Evolutionary conservation across 805 yeast genomes (phyloP).

Genomic region (Blastobotrys chiropterorum): DNA sequence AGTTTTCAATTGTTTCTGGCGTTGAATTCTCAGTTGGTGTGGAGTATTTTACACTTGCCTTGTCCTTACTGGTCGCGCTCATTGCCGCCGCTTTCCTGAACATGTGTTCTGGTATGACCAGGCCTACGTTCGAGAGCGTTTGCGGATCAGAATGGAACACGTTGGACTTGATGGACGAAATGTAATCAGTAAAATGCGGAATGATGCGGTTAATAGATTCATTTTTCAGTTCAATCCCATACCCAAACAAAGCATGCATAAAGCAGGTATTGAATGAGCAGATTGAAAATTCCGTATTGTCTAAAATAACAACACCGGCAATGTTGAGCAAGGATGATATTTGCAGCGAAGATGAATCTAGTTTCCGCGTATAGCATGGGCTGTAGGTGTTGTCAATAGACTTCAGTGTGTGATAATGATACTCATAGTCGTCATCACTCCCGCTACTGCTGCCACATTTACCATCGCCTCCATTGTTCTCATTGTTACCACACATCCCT

Average conservation of each 20-base stretch:
- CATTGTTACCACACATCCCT: conserved; percentile 5
- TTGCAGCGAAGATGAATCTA: conserved; percentile 34
- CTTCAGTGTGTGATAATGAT: background rate
- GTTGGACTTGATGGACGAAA: conserved; percentile 23
- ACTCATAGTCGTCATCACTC: background rate
- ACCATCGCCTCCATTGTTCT: background rate
- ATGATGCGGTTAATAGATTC: conserved; percentile 50
- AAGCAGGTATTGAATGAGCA: conserved; percentile 76
- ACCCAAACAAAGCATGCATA: conserved; percentile 73
- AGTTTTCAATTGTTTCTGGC: conserved; percentile 31
- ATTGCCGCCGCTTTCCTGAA: conserved; percentile 49
- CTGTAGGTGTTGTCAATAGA: background rate
- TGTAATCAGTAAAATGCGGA: conserved; percentile 52
- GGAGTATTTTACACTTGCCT: background rate
- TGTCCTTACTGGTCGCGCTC: background rate
- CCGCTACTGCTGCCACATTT: background rate
- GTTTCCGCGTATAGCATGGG: background rate
- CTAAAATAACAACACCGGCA: conserved; percentile 76
- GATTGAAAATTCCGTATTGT: conserved; percentile 44
- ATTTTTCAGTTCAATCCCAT: conserved; percentile 35
- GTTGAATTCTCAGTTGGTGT: conserved; percentile 24
- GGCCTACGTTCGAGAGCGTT: conserved; percentile 41
- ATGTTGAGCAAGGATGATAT: conserved; percentile 77
- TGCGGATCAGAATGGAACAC: background rate
- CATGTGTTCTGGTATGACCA: conserved; percentile 86